A percentile compares a stretch with the other conserved stretches of the same genome.
phyloP scores from a whole-genome alignment of 23 red algal genomes.

The Gracilariopsis chorda region DNA sequence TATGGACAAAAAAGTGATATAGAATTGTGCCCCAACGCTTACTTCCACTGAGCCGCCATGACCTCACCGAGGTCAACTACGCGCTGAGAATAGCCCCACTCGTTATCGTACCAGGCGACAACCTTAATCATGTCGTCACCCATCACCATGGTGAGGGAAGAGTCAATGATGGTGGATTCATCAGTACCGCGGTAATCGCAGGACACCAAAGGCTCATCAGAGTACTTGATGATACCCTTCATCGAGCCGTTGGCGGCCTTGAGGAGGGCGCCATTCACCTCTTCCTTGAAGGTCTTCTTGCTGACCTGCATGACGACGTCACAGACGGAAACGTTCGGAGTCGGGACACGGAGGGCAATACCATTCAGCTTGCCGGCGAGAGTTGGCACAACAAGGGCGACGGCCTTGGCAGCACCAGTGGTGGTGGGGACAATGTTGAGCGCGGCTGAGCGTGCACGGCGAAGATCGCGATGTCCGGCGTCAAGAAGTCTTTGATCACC shows the following conservation, averaged over 20 bases:
- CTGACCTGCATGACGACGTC: conserved; percentile 90
- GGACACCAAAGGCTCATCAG: conserved; percentile 94
- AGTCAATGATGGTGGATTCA: conserved; percentile 89
- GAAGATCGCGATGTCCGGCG: conserved; percentile 92
- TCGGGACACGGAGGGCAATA: conserved; percentile 96
- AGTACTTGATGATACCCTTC: conserved; percentile 96
- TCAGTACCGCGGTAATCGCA: conserved; percentile 85
- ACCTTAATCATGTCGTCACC: conserved; percentile 99
- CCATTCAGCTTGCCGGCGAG: conserved; percentile 95
- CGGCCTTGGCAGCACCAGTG: conserved; percentile 96
- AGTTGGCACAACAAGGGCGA: conserved; percentile 81
- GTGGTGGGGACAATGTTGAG: conserved; percentile 97
- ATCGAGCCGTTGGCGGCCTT: conserved; percentile 83
- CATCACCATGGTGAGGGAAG: conserved; percentile 93
- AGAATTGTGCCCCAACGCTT: neutral
- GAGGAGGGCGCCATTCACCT: conserved; percentile 96
- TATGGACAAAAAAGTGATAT: conserved; percentile 13
- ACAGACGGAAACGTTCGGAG: conserved; percentile 88
- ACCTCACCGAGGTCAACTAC: conserved; percentile 87
- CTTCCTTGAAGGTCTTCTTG: conserved; percentile 98
- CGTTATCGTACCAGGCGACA: conserved; percentile 99
- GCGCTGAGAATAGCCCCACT: conserved; percentile 91
- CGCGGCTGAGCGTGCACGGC: conserved; percentile 90
- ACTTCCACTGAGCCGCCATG: conserved; percentile 86
- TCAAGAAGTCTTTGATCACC: conserved; percentile 93